Evolutionary conservation across 495 filamentous ascomycete species (phyloP), one percentile per base, ranked within the genome.

Genomic region (Neurospora terricola): DNA sequence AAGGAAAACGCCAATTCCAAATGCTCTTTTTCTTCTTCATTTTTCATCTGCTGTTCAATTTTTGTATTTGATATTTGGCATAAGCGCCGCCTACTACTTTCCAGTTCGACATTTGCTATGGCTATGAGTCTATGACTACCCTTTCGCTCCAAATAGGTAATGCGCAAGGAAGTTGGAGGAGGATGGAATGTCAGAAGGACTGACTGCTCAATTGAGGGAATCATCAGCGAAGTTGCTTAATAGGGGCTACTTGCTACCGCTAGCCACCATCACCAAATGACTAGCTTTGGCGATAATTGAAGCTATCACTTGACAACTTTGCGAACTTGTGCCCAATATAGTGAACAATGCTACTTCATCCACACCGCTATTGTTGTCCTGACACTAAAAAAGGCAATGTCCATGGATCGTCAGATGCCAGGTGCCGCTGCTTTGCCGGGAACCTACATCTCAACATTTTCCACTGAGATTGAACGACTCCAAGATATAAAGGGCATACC

Each of bases 1-100:
- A 77, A 72, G 72, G 71, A 72, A 34, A 72, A 69, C 70, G 70
- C 54, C 69, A 75, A 42, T 45, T 70, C 48, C 71, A 73, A 34
- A 34, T 66, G 75, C 62, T 42, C 62, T 68, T 68, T 54, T 40
- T 48, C n/a, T 68, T 70, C 69, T 37, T 62, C 54, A 38, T 70
- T 75, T 69, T 42, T 69, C 39, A 39, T 72, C n/a, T 54, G 21
- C 38, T 48, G 4, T 30, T 45, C 36, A 37, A 59, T 62, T n/a
- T 36, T 73, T 66, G 69, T 36, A 66, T 36, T 36, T 34, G 54
- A 34, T 34, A 66, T 36, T 34, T 66, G 54, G 27, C 54, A 66
- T 66, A 36, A 34, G 54, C 54, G 54, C 27, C 54, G 54, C 14
- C 27, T 18, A 66, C 30, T 62, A 12, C 11, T 66, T 66, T 66